Percentiles rank a stretch among this genome's conserved stretches.
phyloP scores from a whole-genome alignment of 768 basidiomycete species.

The Calocera cornea region DNA sequence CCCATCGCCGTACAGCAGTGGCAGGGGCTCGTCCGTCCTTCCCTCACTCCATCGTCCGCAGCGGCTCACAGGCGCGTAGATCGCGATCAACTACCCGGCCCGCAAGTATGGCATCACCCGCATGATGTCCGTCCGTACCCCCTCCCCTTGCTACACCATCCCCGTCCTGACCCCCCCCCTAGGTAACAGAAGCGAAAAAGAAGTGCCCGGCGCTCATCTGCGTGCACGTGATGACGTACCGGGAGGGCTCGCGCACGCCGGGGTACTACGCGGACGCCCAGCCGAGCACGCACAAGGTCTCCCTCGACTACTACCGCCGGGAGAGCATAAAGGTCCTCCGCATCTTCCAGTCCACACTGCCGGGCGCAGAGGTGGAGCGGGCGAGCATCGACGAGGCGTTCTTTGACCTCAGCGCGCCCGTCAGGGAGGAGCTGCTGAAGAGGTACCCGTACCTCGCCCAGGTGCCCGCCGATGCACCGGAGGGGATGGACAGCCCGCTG shows the following conservation, averaged over 20 bases:
- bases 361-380: slow-evolving; percentile 79
- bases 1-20: slow-evolving; percentile 82
- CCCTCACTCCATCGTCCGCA: neutral
- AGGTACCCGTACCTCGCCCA: slow-evolving; percentile 63
- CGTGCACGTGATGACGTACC: slow-evolving; percentile 92
- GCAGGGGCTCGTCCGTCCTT: slow-evolving; percentile 39
- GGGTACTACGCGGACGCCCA: slow-evolving; percentile 87
- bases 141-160: slow-evolving; percentile 11
- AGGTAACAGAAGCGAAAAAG: slow-evolving; percentile 56
- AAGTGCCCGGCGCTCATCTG: slow-evolving; percentile 72
- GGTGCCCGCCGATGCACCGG: slow-evolving; percentile 52
- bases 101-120: slow-evolving; percentile 87
- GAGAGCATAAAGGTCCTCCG: slow-evolving; percentile 80
- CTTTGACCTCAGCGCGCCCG: slow-evolving; percentile 73
- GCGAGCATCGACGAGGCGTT: slow-evolving; percentile 97
- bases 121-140: slow-evolving; percentile 57
- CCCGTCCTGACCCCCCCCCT: slow-evolving; percentile 12
- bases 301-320: slow-evolving; percentile 80
- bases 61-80: slow-evolving; percentile 24
- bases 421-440: slow-evolving; percentile 59
- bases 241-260: slow-evolving; percentile 70
- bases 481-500: slow-evolving; percentile 61
- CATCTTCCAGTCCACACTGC: slow-evolving; percentile 66
- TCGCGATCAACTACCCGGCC: slow-evolving; percentile 93
- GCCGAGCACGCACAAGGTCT: slow-evolving; percentile 87